Conservation (phyloP, 305 asterid species). For the Fraxinus xanthoxyloides region DNA sequence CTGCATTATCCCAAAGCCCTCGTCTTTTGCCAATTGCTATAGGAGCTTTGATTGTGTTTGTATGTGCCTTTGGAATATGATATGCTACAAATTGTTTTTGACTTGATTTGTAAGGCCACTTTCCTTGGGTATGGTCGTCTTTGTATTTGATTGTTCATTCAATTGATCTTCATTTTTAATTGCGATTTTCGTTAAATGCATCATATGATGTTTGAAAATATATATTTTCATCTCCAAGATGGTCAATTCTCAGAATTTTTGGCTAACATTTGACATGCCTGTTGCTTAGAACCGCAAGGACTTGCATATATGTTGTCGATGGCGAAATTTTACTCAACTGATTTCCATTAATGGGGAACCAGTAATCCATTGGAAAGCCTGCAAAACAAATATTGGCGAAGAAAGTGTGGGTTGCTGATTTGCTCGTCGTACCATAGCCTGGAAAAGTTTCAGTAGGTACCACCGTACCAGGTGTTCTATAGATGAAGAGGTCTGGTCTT, state of each 20-base stretch:
- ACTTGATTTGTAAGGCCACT: conserved; percentile 15
- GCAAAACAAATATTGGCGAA: not conserved
- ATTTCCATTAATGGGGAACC: not conserved
- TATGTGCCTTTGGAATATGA: conserved; percentile 37
- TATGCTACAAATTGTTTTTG: conserved; percentile 9
- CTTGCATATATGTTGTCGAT: not conserved
- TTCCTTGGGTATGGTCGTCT: conserved; percentile 11
- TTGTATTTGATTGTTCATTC: conserved; percentile 23
- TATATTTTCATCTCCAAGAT: not conserved
- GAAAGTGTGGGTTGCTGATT: not conserved
- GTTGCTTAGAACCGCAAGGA: not conserved
- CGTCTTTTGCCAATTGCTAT: conserved; percentile 33
- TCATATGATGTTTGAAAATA: not conserved
- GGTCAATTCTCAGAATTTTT: not conserved
- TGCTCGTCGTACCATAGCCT: not conserved
- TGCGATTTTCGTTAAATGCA: conserved; percentile 2
- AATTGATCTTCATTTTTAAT: conserved; percentile 23
- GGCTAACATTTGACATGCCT: not conserved
- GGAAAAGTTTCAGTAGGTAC: not conserved
- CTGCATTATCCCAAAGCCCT: conserved; percentile 19
- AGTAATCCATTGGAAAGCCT: not conserved
- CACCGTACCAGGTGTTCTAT: not conserved
- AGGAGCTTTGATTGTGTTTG: conserved; percentile 38
- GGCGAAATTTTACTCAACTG: not conserved
- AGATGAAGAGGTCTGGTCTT: not conserved